Evolutionary conservation across 1,284 basidiomycete genomes (phyloP).

Genomic region (Apiotrichum laibachii): DNA sequence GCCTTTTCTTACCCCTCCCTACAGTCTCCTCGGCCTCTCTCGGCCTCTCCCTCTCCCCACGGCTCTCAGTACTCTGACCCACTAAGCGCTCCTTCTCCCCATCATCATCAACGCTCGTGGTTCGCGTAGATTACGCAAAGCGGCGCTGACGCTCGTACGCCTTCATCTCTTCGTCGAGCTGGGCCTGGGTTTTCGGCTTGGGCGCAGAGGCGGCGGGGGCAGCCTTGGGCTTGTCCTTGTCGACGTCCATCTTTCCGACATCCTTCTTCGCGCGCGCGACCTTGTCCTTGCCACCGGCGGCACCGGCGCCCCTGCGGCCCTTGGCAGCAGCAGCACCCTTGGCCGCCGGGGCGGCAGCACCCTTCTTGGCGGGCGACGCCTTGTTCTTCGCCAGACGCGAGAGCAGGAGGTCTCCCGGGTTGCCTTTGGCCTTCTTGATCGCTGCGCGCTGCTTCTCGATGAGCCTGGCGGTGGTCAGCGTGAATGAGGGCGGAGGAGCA

Average conservation of each 20-base stretch:
- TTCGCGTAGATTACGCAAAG: slow-evolving; percentile 18
- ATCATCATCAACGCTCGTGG: too few relatives aligned
- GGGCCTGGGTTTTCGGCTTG: slow-evolving; percentile 37
- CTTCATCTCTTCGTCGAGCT: slow-evolving; percentile 48
- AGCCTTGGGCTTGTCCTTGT: slow-evolving; percentile 15
- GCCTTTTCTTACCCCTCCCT: too few relatives aligned
- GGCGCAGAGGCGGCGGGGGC: not conserved
- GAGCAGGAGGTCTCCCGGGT: slow-evolving; percentile 35
- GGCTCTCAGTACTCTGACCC: too few relatives aligned
- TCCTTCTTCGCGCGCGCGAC: slow-evolving; percentile 35
- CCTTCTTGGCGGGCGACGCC: not conserved
- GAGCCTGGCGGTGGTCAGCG: slow-evolving; percentile 26
- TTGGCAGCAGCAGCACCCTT: slow-evolving; percentile 6
- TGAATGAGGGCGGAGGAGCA: not conserved
- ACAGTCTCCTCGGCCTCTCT: too few relatives aligned
- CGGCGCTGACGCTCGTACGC: slow-evolving; percentile 38
- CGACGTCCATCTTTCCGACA: slow-evolving; percentile 35
- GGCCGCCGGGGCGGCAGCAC: slow-evolving; percentile 1
- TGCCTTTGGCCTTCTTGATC: slow-evolving; percentile 16
- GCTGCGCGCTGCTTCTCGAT: slow-evolving; percentile 43
- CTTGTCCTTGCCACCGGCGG: slow-evolving; percentile 13
- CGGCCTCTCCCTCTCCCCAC: too few relatives aligned
- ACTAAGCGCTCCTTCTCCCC: too few relatives aligned
- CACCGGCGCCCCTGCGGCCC: not conserved
- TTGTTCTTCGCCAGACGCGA: slow-evolving; percentile 29